Base-by-base conservation (phyloP, 805 yeast genomes). In the Hanseniaspora clermontiae region DNA sequence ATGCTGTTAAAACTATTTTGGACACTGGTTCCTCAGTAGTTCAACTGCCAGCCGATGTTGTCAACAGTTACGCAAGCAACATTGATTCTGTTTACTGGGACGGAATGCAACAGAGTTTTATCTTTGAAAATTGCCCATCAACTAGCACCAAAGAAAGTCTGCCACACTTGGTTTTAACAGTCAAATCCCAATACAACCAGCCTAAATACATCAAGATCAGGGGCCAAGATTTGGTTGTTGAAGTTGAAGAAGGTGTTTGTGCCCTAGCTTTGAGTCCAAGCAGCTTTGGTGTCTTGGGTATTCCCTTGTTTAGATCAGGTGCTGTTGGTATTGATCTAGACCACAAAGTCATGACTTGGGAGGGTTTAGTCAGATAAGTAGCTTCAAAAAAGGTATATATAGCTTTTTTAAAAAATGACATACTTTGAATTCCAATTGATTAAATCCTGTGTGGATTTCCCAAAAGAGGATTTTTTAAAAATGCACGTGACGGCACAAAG, bases 241-340 rank as follows among this genome's bases (percentile, higher is more conserved):
- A 62, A 31, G 39, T 58, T 17, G 59, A 58, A 31, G 64, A 66
- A 43, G 56, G 60, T 9, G 55, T 68, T 39, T 63, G 65, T 14
- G 60, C 66, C 19, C 19, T 54, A 14, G 52, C 50, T 2, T 43
- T 62, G n/a, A 62, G 66, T 24, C 69, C 63, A 34, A 68, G 62
- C 57, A 68, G 70, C 37, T 51, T 57, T 58, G 67, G 70, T 15
- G 73, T 82, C 56, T 70, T 85, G 38, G 93, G 91, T 14, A 88
- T 83, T 64, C 75, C 77, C 46, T 77, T 84, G 64, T 68, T 85
- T 60, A 73, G 87, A 58, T 75, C 78, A 39, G 84, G 82, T 5
- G 84, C 84, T 64, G 75, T 78, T 31, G 87, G 82, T 14, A 82
- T 77, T 66, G 86, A 85, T 65, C 69, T 82, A 51, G 86, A 82